A percentile compares a stretch with the other conserved stretches of the same genome.
Evolutionary conservation across 2,329 filamentous ascomycete genomes (phyloP).

Genomic region (Apiospora kogelbergensis): DNA sequence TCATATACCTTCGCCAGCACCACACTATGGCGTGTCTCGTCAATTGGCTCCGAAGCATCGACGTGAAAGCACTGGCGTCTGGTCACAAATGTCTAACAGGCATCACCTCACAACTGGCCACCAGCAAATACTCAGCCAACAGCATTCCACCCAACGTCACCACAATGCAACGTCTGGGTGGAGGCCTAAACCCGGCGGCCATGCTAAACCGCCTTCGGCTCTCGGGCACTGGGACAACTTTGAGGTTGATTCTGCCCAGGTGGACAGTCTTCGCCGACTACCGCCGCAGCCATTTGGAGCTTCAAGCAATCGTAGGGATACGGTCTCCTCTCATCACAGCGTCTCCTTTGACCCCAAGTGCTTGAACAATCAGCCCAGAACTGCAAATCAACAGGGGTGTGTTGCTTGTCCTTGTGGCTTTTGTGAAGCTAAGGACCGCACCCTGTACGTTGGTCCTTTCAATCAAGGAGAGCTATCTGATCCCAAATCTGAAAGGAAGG

Average conservation of each 20-base stretch:
- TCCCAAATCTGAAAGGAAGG: neutral
- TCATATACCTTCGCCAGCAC: neutral
- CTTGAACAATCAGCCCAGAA: neutral
- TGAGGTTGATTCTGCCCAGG: neutral
- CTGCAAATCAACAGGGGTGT: neutral
- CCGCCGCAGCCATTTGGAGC: neutral
- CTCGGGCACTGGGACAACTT: neutral
- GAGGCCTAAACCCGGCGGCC: neutral
- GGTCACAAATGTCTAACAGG: neutral
- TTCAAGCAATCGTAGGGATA: neutral
- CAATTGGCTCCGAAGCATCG: neutral
- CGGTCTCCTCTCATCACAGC: neutral
- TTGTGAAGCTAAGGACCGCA: conserved; percentile 1
- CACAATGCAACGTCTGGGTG: neutral
- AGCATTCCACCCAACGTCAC: neutral
- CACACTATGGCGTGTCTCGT: neutral
- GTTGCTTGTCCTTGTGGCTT: conserved; percentile 7
- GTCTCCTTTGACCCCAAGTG: neutral
- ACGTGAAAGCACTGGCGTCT: neutral
- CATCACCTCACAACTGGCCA: neutral
- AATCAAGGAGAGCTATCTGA: neutral
- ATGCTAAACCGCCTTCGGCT: neutral
- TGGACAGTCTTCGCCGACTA: neutral
- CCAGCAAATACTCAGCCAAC: neutral
- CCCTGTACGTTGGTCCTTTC: conserved; percentile 8